Evolutionary conservation across 2,329 filamentous ascomycete genomes (phyloP), one percentile per base, ranked within the genome.

Genomic region (Huntiella abstrusa): DNA sequence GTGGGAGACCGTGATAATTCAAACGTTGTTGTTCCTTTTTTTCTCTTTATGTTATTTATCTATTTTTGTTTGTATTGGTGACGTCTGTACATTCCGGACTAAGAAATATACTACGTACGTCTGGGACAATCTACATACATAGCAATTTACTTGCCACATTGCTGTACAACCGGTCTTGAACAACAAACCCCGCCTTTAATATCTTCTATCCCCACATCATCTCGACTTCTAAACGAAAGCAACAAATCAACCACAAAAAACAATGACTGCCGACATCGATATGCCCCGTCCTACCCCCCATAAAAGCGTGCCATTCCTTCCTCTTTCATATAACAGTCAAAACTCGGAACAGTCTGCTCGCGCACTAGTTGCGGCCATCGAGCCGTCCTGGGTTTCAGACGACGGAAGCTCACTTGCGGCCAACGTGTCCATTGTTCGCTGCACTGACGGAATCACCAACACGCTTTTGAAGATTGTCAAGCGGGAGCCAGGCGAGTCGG

Each of bases 361-460:
- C 51, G 73, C 73, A 52, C 75, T 98, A 52, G 78, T 95, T 56
- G 68, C 85, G 54, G 73, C 83, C 22, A 69, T 95, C 51, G 74
- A 80, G 50, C 87, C 87, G 8, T 77, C 92, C 55, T 98, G 91
- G 91, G 71, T 77, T 54, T 70, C 72, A 41, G 67, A 73, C 33
- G 75, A 78, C 53, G 44, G 45, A n/a, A 32, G 13, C 6, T 12
- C 34, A 4, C 41, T 47, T 17, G 34, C 42, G 17, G 12, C 41
- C 7, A 45, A 41, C 19, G 71, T 98, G 55, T 78, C 91, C 57
- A 84, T 96, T 58, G 71, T 85, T 54, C 80, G 83, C 53, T 98
- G 96, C 67, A 98, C 86, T 35, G 91, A 98, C 57, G 91, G 91
- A 58, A 98, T 96, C 64, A 98, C 91, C 54, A 98, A 98, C 64